Base-by-base conservation (phyloP, 164 flowering plant species). In the Tinospora cordifolia region DNA sequence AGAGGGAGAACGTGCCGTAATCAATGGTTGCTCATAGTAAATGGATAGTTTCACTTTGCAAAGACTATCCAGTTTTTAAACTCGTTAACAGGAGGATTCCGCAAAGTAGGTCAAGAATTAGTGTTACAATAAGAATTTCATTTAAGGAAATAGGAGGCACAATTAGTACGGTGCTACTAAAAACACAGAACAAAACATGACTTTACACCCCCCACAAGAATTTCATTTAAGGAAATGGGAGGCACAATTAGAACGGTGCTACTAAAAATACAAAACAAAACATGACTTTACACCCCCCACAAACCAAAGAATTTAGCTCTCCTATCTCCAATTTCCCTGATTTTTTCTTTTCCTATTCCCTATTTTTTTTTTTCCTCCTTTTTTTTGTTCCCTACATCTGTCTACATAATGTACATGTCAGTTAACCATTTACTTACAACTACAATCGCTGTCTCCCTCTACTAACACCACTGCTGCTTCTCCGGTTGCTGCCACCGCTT, bases 351-450 rank as follows among this genome's bases (percentile, higher is more conserved):
- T 30, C 63, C 51, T 21, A 13, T 14, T 51, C 19, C 58, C 3
- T 54, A 41, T 75, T 65, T 36, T 66, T 27, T 51, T 51, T 6
- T 51, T 69, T 51, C 25, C 62, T 65, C 64, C 8, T 60, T 44
- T n/a, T 25, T 51, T 27, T 12, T 65, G 17, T 44, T 58, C 38
- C 44, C 70, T 59, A 25, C 57, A 15, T 11, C 69, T 51, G 22
- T n/a, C 71, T 76, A 76, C 49, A 63, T 62, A 82, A 79, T 86
- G 83, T 84, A 85, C 87, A 85, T n/a, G 83, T 80, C 74, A 81
- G 84, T 75, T 76, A 82, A 74, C 73, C 68, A 25, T 76, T 51
- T 49, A 67, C 21, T 46, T 77, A 83, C 51, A 34, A 14, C 77
- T 79, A 81, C 51, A 34, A 75, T 68, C 84, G 79, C 66, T 77